These are phyloP conservation scores for Eutrema salsugineum DNA, from an alignment of 441 rosid species.

Conservation along the genomic window DNA sequence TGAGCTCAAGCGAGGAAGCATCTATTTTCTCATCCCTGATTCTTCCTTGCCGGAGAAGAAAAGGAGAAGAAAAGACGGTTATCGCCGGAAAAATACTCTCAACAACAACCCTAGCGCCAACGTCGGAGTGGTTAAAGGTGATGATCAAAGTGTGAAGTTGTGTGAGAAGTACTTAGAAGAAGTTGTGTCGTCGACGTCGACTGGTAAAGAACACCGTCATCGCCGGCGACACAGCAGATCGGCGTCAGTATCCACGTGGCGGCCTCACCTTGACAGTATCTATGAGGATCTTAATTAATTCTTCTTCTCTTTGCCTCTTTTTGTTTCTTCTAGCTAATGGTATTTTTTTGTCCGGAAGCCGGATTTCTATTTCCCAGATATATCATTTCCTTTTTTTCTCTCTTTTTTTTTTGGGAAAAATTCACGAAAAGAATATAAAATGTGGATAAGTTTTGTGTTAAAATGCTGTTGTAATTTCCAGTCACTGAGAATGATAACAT, in stretches of 20 bases:
- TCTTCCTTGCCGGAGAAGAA: conserved; percentile 64
- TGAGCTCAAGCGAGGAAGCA: conserved; percentile 81
- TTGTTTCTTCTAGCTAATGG: conserved; percentile 17
- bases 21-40: conserved; percentile 75
- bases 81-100: background rate
- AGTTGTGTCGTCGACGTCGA: conserved; percentile 5
- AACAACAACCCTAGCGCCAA: background rate
- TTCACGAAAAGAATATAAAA: background rate
- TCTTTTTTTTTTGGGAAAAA: background rate
- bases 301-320: background rate
- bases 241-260: conserved; percentile 54
- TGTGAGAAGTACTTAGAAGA: conserved; percentile 33
- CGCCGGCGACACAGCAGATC: conserved; percentile 37
- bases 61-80: conserved; percentile 15
- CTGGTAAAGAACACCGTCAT: conserved; percentile 42
- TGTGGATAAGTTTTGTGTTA: conserved; percentile 22
- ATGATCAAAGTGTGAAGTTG: conserved; percentile 14
- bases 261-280: conserved; percentile 73
- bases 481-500: background rate
- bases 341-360: conserved; percentile 30
- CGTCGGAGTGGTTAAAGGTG: background rate
- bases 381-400: background rate
- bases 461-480: conserved; percentile 10
- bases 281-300: conserved; percentile 50
- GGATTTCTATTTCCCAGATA: conserved; percentile 25